phyloP scores from a whole-genome alignment of 768 basidiomycete species.

The Hygrophorus pudorinus region DNA sequence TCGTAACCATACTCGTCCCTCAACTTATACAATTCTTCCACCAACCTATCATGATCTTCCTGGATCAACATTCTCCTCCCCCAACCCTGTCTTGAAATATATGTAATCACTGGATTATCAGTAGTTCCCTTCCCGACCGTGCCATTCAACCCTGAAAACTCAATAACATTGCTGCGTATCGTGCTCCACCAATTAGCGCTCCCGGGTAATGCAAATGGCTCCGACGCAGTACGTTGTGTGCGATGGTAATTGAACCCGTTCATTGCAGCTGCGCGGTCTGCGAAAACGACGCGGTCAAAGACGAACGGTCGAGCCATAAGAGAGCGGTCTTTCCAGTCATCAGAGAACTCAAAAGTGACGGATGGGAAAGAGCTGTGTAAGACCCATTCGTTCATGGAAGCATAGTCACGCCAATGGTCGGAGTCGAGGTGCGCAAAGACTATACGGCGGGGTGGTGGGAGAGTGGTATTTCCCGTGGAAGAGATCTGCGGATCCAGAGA shows the following conservation, averaged over 20 bases:
- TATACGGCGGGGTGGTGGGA: conserved; percentile 67
- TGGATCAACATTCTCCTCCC: conserved; percentile 70
- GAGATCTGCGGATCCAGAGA: conserved; percentile 67
- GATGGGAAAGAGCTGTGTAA: conserved; percentile 75
- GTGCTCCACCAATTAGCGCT: conserved; percentile 81
- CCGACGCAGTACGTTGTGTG: conserved; percentile 69
- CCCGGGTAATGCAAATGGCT: conserved; percentile 66
- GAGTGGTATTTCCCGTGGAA: conserved; percentile 51
- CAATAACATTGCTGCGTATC: conserved; percentile 60
- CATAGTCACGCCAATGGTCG: conserved; percentile 84
- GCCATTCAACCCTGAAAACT: conserved; percentile 52
- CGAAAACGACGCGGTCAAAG: conserved; percentile 80
- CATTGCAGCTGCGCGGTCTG: conserved; percentile 82
- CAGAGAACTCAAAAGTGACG: conserved; percentile 64
- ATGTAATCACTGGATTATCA: conserved; percentile 76
- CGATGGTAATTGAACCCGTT: conserved; percentile 51
- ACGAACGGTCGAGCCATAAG: conserved; percentile 62
- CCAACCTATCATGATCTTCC: conserved; percentile 71
- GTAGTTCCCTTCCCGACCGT: conserved; percentile 34
- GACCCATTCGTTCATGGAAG: conserved; percentile 85
- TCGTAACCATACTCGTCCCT: conserved; percentile 70
- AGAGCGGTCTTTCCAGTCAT: conserved; percentile 78
- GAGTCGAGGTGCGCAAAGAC: conserved; percentile 68
- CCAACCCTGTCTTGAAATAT: conserved; percentile 86
- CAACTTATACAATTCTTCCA: conserved; percentile 60